Evolutionary conservation across 805 yeast genomes (phyloP), one percentile per base, ranked within the genome.

Genomic region (Saturnispora sekii): DNA sequence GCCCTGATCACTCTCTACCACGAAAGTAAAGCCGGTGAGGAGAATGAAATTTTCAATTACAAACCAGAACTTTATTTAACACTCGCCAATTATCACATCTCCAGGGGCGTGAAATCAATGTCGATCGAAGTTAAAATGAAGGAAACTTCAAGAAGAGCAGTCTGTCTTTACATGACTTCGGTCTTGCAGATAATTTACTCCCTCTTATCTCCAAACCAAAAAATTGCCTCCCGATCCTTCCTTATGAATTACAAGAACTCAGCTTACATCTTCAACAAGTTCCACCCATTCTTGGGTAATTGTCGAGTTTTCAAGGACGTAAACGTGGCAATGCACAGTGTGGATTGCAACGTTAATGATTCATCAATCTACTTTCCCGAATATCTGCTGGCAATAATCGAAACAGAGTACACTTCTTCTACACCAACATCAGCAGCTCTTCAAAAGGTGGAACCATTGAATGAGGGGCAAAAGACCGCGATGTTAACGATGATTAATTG

Each of bases 31-130:
- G 16, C 11, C 32, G 12, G 38, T 7, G 32, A 30, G 15, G 16
- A 32, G 2, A 47, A 45, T 30, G 33, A 32, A 8, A 33, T 43
- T 4, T 41, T 52, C 10, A 36, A 43, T 17, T 42, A 48, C 26
- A 45, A 48, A n/a, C 42, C 51, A 16, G 44, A 48, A 2, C 38
- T 37, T 18, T 53, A 53, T 42, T 37, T 51, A 15, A 36, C 41
- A 35, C 28, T 53, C n/a, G 49, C 53, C 14, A 52, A 52, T 26
- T 49, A 43, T 35, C 58, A 56, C 45, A 49, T 49, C 9, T 42
- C 51, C 10, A 46, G 46, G 32, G 49, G 52, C 10, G 38, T 56
- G 5, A 43, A 49, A 34, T 39, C 45, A 18, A 38, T 55, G 14
- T 37, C 45, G 30, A 18, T 39, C 16, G 52, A 51, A 32, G 35